Evolutionary conservation across 805 yeast species (phyloP), one percentile per base, ranked within the genome.

Genomic region (Cyberlindnera amylophila): DNA sequence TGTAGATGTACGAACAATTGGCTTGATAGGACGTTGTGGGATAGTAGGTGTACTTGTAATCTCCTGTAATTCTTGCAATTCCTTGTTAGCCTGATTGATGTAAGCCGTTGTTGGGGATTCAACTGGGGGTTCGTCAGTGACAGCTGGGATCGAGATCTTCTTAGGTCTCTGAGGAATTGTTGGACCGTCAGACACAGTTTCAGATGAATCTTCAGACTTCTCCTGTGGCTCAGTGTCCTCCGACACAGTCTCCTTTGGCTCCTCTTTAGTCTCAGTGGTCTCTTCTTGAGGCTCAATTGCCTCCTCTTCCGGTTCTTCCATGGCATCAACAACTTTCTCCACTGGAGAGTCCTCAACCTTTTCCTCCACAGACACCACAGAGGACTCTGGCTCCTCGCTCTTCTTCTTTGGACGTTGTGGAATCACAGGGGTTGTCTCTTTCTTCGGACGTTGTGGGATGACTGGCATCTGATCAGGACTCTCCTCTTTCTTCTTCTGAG

Each of bases 101-200:
- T 28, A 4, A 3, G 16, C 35, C 12, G 14, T 29, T 2, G 42
- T 16, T 24, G 41, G 32, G 3, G 36, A 24, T 11, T 39, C 46
- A 14, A 26, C 19, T 8, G 34, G 13, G 3, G 33, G 3, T 8
- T 28, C 38, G 5, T 21, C 40, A 4, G 31, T 32, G 13, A 18
- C 13, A 7, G 30, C 7, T 6, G 23, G 13, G 15, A 34, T 27
- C n/a, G 32, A 10, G 3, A 19, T 29, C 30, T 36, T 41, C 29
- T 38, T 39, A 15, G 49, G 46, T 44, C 50, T 46, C 24, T 38
- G 33, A 14, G 50, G 46, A 31, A 37, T 34, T 13, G 29, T n/a
- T 17, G 52, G 52, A 30, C 45, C 47, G 9, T 28, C 33, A 15
- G 51, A 50, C 19, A 45, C 31, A 5, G 24, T 19, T 19, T 47